These are phyloP conservation scores for Neurospora cerealis DNA, from an alignment of 495 filamentous ascomycete species.

Conservation along the genomic window DNA sequence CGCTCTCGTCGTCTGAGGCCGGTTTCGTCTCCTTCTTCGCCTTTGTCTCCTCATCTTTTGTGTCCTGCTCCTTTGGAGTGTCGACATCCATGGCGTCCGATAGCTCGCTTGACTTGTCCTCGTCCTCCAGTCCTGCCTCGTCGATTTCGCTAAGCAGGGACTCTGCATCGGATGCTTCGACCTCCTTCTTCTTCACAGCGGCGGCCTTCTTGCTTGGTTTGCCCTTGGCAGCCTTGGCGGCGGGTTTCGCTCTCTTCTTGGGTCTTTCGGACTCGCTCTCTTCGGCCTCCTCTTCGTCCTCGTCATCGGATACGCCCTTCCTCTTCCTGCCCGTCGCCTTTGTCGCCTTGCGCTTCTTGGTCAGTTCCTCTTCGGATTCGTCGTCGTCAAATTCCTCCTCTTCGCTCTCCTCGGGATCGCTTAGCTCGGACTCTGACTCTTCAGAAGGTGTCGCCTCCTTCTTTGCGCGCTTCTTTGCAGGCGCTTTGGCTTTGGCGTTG, in stretches of 20 bases:
- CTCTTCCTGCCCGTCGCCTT: conserved; percentile 22
- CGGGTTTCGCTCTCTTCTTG: conserved; percentile 6
- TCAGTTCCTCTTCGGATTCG: not conserved
- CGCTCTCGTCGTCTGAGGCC: conserved; percentile 58
- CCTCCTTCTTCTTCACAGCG: not conserved
- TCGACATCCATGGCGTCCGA: not conserved
- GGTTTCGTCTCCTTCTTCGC: conserved; percentile 1
- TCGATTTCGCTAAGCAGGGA: conserved; percentile 3
- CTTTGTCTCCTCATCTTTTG: not conserved
- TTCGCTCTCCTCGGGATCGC: conserved; percentile 10
- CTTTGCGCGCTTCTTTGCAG: conserved; percentile 5
- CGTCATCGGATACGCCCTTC: conserved; percentile 25
- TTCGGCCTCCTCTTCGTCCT: conserved; percentile 20
- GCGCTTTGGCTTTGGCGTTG: conserved; percentile 1
- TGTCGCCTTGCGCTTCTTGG: conserved; percentile 25
- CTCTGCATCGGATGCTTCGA: not conserved
- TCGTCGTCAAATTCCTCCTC: not conserved
- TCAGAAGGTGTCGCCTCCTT: conserved; percentile 9
- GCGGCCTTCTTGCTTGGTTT: not conserved
- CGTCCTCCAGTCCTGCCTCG: not conserved
- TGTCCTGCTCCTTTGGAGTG: not conserved
- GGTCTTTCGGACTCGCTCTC: conserved; percentile 1
- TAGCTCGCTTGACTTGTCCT: not conserved
- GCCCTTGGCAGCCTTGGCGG: not conserved
- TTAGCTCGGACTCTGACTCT: conserved; percentile 12